A percentile compares a stretch with the other conserved stretches of the same genome.
These are phyloP conservation scores for Edaphochlamys debaryana DNA, from an alignment of 139 green algal genomes.

Conservation along the genomic window DNA sequence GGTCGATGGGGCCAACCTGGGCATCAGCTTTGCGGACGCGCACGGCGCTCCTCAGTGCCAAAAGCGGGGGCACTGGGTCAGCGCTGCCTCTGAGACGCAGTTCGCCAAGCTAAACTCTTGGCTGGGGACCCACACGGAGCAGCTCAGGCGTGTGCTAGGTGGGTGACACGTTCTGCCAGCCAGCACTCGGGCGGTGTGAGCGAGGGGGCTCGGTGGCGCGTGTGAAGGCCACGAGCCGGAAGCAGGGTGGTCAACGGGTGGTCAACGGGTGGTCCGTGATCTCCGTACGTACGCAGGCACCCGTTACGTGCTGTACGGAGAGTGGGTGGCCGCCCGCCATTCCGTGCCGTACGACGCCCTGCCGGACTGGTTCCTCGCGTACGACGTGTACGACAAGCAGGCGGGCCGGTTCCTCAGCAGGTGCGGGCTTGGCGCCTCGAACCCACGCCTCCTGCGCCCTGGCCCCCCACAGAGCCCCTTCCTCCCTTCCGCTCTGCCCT, in stretches of 20 bases:
- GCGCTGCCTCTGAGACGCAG: conserved; percentile 30
- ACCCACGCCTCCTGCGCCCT: neutral
- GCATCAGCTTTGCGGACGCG: conserved; percentile 17
- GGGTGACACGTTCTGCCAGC: neutral
- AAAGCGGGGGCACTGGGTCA: conserved; percentile 49
- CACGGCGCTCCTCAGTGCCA: conserved; percentile 10
- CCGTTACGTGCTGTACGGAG: conserved; percentile 46
- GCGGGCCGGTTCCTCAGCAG: conserved; percentile 24
- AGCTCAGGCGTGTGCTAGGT: conserved; percentile 21
- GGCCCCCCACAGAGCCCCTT: neutral
- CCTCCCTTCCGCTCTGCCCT: too few relatives aligned
- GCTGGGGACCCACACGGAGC: neutral
- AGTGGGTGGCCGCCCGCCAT: conserved; percentile 48
- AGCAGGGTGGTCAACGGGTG: too few relatives aligned
- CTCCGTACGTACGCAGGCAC: conserved; percentile 44
- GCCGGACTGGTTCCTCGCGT: conserved; percentile 42
- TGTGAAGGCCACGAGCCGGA: too few relatives aligned
- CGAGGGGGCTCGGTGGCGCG: too few relatives aligned
- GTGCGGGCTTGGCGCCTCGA: too few relatives aligned
- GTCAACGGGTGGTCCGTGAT: too few relatives aligned
- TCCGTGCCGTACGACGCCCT: conserved; percentile 40
- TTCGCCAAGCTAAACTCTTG: conserved; percentile 43
- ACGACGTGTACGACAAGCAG: conserved; percentile 45
- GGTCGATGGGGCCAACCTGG: conserved; percentile 46
- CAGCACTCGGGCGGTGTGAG: too few relatives aligned